A percentile compares a stretch with the other conserved stretches of the same genome.
These are phyloP conservation scores for Mycotypha africana DNA, from an alignment of 371 early-diverging fungal genomes.

Conservation along the genomic window DNA sequence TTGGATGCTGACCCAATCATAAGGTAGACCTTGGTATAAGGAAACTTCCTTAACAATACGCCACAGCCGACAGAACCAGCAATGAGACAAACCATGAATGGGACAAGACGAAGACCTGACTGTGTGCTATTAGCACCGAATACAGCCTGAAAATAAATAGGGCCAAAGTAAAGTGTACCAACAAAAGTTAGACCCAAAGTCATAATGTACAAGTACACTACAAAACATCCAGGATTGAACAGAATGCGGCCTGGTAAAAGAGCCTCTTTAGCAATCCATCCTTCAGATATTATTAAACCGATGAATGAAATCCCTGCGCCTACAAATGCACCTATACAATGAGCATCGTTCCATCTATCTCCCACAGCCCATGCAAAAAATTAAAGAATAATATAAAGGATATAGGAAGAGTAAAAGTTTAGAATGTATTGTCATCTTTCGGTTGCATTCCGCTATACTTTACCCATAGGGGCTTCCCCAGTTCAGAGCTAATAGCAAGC, in stretches of 20 bases:
- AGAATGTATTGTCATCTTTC: no score
- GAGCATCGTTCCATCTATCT: conserved; percentile 41
- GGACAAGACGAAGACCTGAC: conserved; percentile 40
- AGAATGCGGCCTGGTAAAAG: conserved; percentile 20
- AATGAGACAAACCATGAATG: conserved; percentile 38
- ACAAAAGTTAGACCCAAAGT: conserved; percentile 68
- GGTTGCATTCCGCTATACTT: no score
- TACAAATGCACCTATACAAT: conserved; percentile 48
- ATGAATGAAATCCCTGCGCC: conserved; percentile 36
- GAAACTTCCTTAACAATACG: conserved; percentile 11
- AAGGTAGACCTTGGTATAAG: conserved; percentile 24
- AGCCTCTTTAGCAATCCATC: conserved; percentile 48
- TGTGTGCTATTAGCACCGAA: conserved; percentile 31
- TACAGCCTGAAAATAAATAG: conserved; percentile 51
- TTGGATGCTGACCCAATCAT: conserved; percentile 26
- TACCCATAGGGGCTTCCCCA: conserved; percentile 43
- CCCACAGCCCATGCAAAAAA: no score
- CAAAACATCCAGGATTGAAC: conserved; percentile 32
- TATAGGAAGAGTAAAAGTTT: background rate
- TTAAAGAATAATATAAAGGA: background rate
- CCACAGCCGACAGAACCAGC: conserved; percentile 31
- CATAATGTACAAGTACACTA: conserved; percentile 43
- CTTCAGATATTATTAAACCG: conserved; percentile 38
- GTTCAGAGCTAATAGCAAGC: conserved; percentile 45
- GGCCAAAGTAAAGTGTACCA: conserved; percentile 66